phyloP scores from a whole-genome alignment of 1,284 basidiomycete genomes.

The Microbotryum lychnidis-dioicae region DNA sequence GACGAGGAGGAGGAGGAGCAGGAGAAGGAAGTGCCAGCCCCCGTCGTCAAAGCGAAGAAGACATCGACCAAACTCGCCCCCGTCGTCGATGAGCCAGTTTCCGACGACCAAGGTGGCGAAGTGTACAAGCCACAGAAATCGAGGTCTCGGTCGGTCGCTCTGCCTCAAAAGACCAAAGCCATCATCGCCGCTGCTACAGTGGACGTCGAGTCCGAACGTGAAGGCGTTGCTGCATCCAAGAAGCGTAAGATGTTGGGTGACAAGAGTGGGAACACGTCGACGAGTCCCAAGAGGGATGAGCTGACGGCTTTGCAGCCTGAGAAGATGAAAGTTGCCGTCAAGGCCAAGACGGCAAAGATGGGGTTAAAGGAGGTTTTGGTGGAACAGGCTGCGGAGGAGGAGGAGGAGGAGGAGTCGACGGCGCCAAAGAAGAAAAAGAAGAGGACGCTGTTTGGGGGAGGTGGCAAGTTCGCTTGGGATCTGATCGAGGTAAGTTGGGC shows the following conservation, averaged over 20 bases:
- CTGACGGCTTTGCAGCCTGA: slow-evolving; percentile 1
- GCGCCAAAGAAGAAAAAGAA: slow-evolving; percentile 23
- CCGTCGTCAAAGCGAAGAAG: not conserved
- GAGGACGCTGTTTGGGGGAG: slow-evolving; percentile 14
- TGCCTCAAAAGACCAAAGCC: not conserved
- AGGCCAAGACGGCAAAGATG: slow-evolving; percentile 3
- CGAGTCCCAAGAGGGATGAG: slow-evolving; percentile 1
- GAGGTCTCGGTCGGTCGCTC: not conserved
- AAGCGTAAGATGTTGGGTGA: slow-evolving; percentile 2
- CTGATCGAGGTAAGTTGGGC: slow-evolving; percentile 21
- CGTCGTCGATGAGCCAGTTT: not conserved
- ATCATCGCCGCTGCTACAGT: not conserved
- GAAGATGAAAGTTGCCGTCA: not conserved
- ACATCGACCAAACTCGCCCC: not conserved
- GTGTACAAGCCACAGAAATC: not conserved
- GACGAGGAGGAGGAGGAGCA: not conserved
- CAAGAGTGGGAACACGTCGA: not conserved
- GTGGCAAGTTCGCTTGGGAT: slow-evolving; percentile 16
- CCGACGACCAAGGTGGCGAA: not conserved
- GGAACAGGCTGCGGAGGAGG: not conserved
- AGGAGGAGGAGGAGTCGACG: slow-evolving; percentile 1
- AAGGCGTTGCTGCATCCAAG: not conserved
- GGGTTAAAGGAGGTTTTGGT: not conserved
- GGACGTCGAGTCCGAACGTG: not conserved
- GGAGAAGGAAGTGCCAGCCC: not conserved